Evolutionary conservation across 2,329 filamentous ascomycete species (phyloP).

Genomic region (Colletotrichum musicola): DNA sequence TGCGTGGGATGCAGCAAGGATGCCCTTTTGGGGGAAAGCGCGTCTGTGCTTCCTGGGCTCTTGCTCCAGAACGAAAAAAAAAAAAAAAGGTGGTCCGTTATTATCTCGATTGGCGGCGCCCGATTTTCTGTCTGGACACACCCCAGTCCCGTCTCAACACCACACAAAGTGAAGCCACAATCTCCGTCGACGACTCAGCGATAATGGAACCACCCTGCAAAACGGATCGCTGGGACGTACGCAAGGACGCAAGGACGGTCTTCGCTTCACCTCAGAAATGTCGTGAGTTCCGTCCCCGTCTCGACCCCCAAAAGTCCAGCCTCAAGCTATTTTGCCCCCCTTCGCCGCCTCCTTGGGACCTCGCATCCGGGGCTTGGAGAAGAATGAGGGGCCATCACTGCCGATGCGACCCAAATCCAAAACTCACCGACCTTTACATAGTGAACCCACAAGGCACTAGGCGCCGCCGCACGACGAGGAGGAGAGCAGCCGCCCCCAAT

Average conservation of each 20-base stretch:
- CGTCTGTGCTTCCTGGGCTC: slow-evolving; percentile 21
- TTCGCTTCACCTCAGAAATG: too few species aligned
- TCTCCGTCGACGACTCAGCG: too few species aligned
- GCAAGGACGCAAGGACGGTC: background rate
- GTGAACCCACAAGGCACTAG: slow-evolving; percentile 24
- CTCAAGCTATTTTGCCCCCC: background rate
- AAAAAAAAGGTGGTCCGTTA: slow-evolving; percentile 22
- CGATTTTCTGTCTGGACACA: slow-evolving; percentile 7
- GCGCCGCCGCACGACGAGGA: background rate
- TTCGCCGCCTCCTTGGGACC: slow-evolving; percentile 3
- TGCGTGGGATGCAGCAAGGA: slow-evolving; percentile 30
- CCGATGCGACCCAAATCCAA: slow-evolving; percentile 32
- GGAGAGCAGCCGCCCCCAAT: background rate
- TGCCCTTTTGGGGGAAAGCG: slow-evolving; percentile 16
- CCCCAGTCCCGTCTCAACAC: background rate
- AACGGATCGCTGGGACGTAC: slow-evolving; percentile 6
- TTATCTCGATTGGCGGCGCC: slow-evolving; percentile 32
- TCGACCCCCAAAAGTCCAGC: background rate
- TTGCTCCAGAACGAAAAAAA: background rate
- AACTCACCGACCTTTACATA: slow-evolving; percentile 36
- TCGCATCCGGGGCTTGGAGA: background rate
- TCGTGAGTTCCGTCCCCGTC: background rate
- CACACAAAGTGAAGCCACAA: too few species aligned
- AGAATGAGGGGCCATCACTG: slow-evolving; percentile 12
- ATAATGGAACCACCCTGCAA: background rate